phyloP scores from a whole-genome alignment of 148 eudicot species.

The Chenopodium suecicum region DNA sequence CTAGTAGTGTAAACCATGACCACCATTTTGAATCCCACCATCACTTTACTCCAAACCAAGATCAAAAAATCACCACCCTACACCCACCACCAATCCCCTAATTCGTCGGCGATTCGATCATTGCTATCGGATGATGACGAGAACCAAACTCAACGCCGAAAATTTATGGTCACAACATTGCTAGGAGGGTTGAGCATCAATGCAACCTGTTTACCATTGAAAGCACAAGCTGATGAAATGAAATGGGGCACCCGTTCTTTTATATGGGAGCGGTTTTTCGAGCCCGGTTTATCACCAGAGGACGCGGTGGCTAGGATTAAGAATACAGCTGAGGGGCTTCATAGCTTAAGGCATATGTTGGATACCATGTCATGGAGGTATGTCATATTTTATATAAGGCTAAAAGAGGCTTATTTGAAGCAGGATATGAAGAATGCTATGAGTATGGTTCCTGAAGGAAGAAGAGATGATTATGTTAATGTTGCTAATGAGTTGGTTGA shows the following conservation, averaged over 20 bases:
- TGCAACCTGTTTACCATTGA: constrained; percentile 20
- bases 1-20: constrained; percentile 38
- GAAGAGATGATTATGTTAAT: constrained; percentile 45
- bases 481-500: constrained; percentile 78
- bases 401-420: constrained; percentile 65
- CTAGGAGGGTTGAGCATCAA: constrained; percentile 39
- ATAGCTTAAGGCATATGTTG: constrained; percentile 67
- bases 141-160: constrained; percentile 39
- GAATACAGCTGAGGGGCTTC: constrained; percentile 79
- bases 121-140: constrained; percentile 26
- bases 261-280: constrained; percentile 61
- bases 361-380: constrained; percentile 93
- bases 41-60: constrained; percentile 41
- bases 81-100: constrained; percentile 24
- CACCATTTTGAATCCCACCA: constrained; percentile 44
- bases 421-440: constrained; percentile 72
- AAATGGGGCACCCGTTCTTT: constrained; percentile 85
- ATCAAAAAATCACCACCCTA: constrained; percentile 19
- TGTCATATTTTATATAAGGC: constrained; percentile 63
- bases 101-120: constrained; percentile 18
- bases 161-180: constrained; percentile 44
- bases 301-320: constrained; percentile 67
- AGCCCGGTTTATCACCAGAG: constrained; percentile 80
- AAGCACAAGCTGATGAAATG: constrained; percentile 51
- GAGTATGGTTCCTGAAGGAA: constrained; percentile 43